These are phyloP conservation scores for Setaria viridis DNA, from an alignment of 202 grass and related monocot genomes.

Conservation along the genomic window DNA sequence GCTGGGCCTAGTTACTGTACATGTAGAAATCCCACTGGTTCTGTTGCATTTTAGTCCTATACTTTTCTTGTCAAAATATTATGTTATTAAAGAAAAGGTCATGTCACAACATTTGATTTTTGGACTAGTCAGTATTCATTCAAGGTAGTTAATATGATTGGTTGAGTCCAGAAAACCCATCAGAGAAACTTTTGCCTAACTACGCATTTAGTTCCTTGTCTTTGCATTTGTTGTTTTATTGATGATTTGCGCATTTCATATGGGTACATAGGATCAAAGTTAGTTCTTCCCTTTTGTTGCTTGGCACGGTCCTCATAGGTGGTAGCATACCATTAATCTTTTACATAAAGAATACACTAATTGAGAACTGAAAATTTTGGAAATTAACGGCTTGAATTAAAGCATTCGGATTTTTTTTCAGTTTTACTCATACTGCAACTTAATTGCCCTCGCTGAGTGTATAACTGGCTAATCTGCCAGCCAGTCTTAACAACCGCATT, in stretches of 20 bases:
- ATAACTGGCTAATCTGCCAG: neutral
- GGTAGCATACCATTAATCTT: neutral
- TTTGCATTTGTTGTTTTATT: neutral
- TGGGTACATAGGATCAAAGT: neutral
- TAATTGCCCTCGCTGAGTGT: neutral
- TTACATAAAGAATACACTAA: neutral
- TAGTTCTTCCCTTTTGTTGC: slow-evolving; percentile 6
- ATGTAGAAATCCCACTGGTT: neutral
- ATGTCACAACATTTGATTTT: neutral
- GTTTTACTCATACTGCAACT: neutral
- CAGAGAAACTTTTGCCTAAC: neutral
- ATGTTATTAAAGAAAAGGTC: neutral
- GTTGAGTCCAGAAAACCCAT: neutral
- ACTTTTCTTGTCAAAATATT: neutral
- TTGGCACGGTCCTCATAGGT: neutral
- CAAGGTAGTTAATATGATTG: neutral
- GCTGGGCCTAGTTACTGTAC: slow-evolving; percentile 18
- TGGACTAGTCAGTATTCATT: neutral
- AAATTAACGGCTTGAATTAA: neutral
- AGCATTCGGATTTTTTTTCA: neutral
- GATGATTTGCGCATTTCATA: neutral
- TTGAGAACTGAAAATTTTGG: neutral
- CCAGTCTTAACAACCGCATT: neutral
- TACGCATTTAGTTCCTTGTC: neutral
- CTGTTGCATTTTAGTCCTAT: neutral